Percentiles rank a stretch among this genome's conserved stretches.
These are phyloP conservation scores for Puccinia horiana DNA, from an alignment of 1,284 basidiomycete species.

Conservation along the genomic window DNA sequence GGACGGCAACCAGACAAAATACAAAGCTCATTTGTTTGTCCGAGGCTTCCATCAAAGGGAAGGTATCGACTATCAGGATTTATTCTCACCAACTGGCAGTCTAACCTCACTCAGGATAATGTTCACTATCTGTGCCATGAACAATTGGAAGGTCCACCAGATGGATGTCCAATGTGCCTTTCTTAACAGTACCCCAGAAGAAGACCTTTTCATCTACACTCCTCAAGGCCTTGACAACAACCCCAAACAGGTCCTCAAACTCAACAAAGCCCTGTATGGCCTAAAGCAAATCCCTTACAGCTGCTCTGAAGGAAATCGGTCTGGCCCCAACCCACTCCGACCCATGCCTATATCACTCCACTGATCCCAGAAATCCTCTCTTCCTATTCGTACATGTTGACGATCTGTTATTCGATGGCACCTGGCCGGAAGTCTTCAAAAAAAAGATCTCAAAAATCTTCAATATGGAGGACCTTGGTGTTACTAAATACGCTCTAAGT, in stretches of 20 bases:
- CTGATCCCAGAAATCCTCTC: background rate
- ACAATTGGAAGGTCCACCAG: background rate
- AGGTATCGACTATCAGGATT: background rate
- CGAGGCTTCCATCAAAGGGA: conserved; percentile 5
- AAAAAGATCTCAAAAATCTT: background rate
- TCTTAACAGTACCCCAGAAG: too few species aligned
- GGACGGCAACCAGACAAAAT: background rate
- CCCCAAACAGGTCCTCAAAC: background rate
- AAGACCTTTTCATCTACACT: background rate
- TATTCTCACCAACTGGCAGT: conserved; percentile 1
- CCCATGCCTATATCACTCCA: too few species aligned
- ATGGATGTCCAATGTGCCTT: background rate
- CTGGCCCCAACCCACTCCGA: background rate
- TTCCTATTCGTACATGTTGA: conserved; percentile 4
- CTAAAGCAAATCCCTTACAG: background rate
- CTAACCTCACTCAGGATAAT: background rate
- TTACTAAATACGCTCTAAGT: conserved; percentile 9
- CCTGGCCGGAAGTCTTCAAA: background rate
- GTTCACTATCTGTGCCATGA: background rate
- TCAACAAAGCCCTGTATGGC: too few species aligned
- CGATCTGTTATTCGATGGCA: conserved; percentile 5
- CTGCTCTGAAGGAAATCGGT: conserved; percentile 2
- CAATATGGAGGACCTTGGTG: background rate
- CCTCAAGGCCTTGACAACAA: background rate
- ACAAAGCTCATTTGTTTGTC: background rate